Percentiles rank a stretch among this genome's conserved stretches.
phyloP scores from a whole-genome alignment of 805 yeast genomes.

The Starmerella vitae region DNA sequence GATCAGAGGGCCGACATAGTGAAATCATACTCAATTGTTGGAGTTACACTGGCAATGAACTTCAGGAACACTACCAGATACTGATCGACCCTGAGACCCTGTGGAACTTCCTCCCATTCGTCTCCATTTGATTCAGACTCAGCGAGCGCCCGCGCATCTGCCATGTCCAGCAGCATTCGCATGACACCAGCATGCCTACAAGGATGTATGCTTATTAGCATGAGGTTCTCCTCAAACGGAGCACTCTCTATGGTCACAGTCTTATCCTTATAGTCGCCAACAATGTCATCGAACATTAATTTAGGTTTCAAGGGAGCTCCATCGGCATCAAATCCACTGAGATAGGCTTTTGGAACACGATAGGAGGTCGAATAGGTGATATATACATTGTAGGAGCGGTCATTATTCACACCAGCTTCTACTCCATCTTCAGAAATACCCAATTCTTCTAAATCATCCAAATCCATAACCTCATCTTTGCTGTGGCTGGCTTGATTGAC shows the following conservation, averaged over 20 bases:
- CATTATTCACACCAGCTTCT: slow-evolving; percentile 16
- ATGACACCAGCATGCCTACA: slow-evolving; percentile 91
- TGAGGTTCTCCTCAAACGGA: slow-evolving; percentile 64
- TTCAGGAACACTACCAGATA: slow-evolving; percentile 79
- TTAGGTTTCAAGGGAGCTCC: slow-evolving; percentile 79
- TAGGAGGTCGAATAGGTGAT: slow-evolving; percentile 90
- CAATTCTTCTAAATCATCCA: slow-evolving; percentile 26
- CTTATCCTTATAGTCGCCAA: slow-evolving; percentile 82
- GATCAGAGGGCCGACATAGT: slow-evolving; percentile 80
- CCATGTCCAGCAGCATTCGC: slow-evolving; percentile 70
- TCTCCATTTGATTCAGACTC: slow-evolving; percentile 25
- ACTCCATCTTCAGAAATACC: slow-evolving; percentile 27
- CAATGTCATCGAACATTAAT: slow-evolving; percentile 89
- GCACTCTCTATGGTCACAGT: slow-evolving; percentile 92
- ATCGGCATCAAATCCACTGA: slow-evolving; percentile 70
- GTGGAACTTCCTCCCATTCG: slow-evolving; percentile 46
- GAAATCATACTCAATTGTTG: slow-evolving; percentile 93
- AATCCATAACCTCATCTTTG: slow-evolving; percentile 21
- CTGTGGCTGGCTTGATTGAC: slow-evolving; percentile 24
- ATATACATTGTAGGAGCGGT: slow-evolving; percentile 62
- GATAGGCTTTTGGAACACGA: slow-evolving; percentile 86
- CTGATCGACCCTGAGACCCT: slow-evolving; percentile 71
- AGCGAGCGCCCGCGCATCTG: slow-evolving; percentile 31
- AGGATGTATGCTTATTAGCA: slow-evolving; percentile 83
- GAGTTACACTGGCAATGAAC: slow-evolving; percentile 92